Conservation (phyloP, 1,284 basidiomycete genomes). For the Cutaneotrichosporon cyanovorans region DNA sequence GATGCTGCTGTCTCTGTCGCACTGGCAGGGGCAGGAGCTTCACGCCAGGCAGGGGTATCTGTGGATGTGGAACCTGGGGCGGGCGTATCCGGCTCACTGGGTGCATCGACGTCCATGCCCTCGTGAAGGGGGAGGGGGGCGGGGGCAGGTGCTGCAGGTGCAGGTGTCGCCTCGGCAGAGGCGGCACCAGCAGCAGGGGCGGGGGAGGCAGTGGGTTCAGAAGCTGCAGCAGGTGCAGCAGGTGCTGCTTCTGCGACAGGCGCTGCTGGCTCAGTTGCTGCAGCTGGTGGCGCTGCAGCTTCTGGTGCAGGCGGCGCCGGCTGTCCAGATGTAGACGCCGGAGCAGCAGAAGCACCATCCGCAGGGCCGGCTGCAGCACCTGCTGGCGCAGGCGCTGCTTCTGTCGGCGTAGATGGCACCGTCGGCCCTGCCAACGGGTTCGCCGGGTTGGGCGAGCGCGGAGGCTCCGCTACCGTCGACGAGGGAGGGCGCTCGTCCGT, state of each 20-base stretch:
- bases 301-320: background rate
- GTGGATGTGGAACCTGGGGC: too few species aligned
- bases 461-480: constrained; percentile 34
- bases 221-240: constrained; percentile 5
- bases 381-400: constrained; percentile 4
- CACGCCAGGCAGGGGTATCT: too few species aligned
- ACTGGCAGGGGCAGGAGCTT: too few species aligned
- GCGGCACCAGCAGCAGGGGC: background rate
- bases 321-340: background rate
- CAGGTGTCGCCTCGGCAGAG: too few species aligned
- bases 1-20: too few species aligned
- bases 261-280: constrained; percentile 5
- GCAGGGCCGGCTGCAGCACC: background rate
- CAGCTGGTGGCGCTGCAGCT: background rate
- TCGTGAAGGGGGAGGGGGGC: background rate
- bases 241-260: background rate
- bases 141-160: background rate
- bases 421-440: background rate
- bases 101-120: constrained; percentile 24
- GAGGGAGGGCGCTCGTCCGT: constrained; percentile 21
- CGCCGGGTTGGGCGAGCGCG: constrained; percentile 25
- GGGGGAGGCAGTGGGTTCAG: background rate
- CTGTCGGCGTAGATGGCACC: constrained; percentile 1
- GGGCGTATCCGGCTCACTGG: too few species aligned
- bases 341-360: background rate